A percentile compares a stretch with the other conserved stretches of the same genome.
Evolutionary conservation across 257 asterid genomes (phyloP).

Genomic region (Lantana camara): DNA sequence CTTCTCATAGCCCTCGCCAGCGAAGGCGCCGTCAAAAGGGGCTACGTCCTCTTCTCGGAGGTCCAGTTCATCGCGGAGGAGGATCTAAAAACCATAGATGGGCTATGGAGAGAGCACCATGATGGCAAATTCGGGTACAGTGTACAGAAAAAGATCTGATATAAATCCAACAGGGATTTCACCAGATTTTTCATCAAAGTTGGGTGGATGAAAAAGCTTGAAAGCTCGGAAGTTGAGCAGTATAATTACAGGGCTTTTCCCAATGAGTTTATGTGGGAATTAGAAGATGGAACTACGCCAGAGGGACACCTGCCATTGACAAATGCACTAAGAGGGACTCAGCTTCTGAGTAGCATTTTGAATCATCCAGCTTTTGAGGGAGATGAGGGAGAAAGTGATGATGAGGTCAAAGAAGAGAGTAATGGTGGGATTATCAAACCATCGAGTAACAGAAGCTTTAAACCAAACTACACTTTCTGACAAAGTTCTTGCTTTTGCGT

Average conservation of each 20-base stretch:
- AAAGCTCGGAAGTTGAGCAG: slow-evolving; percentile 67
- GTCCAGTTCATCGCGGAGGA: slow-evolving; percentile 62
- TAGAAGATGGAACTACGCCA: slow-evolving; percentile 51
- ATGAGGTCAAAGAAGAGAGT: slow-evolving; percentile 14
- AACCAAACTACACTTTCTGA: slow-evolving; percentile 58
- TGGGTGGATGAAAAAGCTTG: slow-evolving; percentile 90
- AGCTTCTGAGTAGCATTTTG: slow-evolving; percentile 55
- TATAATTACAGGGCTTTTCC: slow-evolving; percentile 86
- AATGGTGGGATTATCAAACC: slow-evolving; percentile 27
- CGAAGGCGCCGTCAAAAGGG: slow-evolving; percentile 70
- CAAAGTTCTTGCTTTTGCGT: no score
- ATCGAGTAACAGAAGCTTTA: slow-evolving; percentile 36
- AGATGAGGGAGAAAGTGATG: slow-evolving; percentile 36
- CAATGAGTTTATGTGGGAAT: slow-evolving; percentile 71
- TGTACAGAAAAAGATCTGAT: slow-evolving; percentile 73
- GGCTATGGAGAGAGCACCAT: slow-evolving; percentile 75
- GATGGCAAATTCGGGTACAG: slow-evolving; percentile 72
- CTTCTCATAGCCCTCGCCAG: slow-evolving; percentile 86
- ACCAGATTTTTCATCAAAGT: slow-evolving; percentile 63
- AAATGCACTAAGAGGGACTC: slow-evolving; percentile 87
- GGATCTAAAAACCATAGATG: slow-evolving; percentile 63
- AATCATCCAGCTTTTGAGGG: slow-evolving; percentile 68
- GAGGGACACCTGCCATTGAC: slow-evolving; percentile 89
- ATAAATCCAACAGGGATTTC: slow-evolving; percentile 55
- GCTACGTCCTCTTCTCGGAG: slow-evolving; percentile 95